These are phyloP conservation scores for Diplogelasinospora grovesii DNA, from an alignment of 495 filamentous ascomycete species.

Conservation along the genomic window DNA sequence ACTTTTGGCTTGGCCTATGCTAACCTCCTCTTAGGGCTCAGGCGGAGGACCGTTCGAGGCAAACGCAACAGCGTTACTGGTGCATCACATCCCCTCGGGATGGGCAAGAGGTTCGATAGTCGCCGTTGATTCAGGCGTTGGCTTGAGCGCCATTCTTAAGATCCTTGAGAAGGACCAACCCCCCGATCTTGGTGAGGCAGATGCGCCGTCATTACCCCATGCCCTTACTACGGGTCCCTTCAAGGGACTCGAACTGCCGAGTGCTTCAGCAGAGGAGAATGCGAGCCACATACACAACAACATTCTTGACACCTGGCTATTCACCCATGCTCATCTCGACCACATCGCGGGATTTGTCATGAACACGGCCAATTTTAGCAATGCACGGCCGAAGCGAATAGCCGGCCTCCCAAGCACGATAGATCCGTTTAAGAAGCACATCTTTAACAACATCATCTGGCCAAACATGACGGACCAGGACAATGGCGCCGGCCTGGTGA, in stretches of 20 bases:
- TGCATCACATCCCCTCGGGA: constrained; percentile 67
- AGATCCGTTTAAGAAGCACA: constrained; percentile 79
- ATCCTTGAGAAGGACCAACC: constrained; percentile 53
- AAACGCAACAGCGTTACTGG: constrained; percentile 80
- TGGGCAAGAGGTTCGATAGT: constrained; percentile 78
- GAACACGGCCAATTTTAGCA: constrained; percentile 79
- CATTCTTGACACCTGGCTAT: constrained; percentile 77
- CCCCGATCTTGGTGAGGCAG: constrained; percentile 34
- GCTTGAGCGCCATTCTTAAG: constrained; percentile 72
- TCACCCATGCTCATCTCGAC: constrained; percentile 93
- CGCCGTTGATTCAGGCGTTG: constrained; percentile 87
- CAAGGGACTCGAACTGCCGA: constrained; percentile 60
- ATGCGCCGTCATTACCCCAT: constrained; percentile 24
- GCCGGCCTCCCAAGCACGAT: constrained; percentile 82
- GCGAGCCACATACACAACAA: constrained; percentile 69
- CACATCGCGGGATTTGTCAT: constrained; percentile 87
- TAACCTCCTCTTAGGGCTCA: constrained; percentile 59
- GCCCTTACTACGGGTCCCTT: constrained; percentile 56
- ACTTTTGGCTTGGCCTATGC: constrained; percentile 7
- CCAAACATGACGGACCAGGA: constrained; percentile 96
- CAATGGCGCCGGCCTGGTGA: constrained; percentile 84
- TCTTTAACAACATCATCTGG: constrained; percentile 98
- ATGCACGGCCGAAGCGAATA: constrained; percentile 67
- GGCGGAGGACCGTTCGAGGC: constrained; percentile 88
- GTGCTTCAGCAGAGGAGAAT: constrained; percentile 60